These are phyloP conservation scores for Lodderomyces orthopsilosis DNA, from an alignment of 1,139 yeast species.

Conservation along the genomic window DNA sequence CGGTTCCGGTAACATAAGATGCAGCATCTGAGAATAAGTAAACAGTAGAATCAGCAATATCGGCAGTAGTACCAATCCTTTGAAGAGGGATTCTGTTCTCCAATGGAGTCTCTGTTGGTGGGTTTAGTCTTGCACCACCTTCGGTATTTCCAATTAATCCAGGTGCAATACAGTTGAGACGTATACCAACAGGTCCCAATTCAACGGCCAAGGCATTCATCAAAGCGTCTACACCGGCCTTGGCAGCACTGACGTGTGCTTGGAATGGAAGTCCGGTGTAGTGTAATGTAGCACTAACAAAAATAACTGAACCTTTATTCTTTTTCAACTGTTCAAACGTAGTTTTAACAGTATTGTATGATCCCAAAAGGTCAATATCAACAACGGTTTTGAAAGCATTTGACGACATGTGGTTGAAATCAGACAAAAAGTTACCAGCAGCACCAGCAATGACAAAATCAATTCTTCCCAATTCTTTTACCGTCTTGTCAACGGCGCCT, in stretches of 20 bases:
- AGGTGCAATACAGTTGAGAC: slow-evolving; percentile 86
- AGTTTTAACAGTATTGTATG: slow-evolving; percentile 87
- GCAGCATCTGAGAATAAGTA: slow-evolving; percentile 84
- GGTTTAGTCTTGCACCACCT: slow-evolving; percentile 63
- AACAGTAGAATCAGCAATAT: slow-evolving; percentile 87
- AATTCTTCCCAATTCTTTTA: slow-evolving; percentile 64
- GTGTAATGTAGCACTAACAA: slow-evolving; percentile 89
- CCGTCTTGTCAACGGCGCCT: slow-evolving; percentile 64
- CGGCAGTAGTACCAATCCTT: slow-evolving; percentile 69
- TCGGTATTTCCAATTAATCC: slow-evolving; percentile 86
- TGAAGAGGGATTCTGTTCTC: slow-evolving; percentile 65
- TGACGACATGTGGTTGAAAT: slow-evolving; percentile 73
- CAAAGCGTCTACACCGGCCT: slow-evolving; percentile 91
- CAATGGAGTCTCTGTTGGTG: slow-evolving; percentile 35
- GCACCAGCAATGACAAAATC: slow-evolving; percentile 95
- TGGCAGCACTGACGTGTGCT: slow-evolving; percentile 89
- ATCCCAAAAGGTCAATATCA: slow-evolving; percentile 82
- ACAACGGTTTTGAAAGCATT: slow-evolving; percentile 90
- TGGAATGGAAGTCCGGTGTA: slow-evolving; percentile 91
- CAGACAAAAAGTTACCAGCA: slow-evolving; percentile 88
- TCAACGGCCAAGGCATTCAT: slow-evolving; percentile 86
- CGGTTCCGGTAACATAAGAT: slow-evolving; percentile 70
- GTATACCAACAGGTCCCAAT: slow-evolving; percentile 83
- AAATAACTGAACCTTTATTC: slow-evolving; percentile 71
- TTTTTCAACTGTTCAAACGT: slow-evolving; percentile 62